Percentiles rank a stretch among this genome's conserved stretches.
These are phyloP conservation scores for Cyclotella distinguenda DNA, from an alignment of 108 stramenopile genomes.

Conservation along the genomic window DNA sequence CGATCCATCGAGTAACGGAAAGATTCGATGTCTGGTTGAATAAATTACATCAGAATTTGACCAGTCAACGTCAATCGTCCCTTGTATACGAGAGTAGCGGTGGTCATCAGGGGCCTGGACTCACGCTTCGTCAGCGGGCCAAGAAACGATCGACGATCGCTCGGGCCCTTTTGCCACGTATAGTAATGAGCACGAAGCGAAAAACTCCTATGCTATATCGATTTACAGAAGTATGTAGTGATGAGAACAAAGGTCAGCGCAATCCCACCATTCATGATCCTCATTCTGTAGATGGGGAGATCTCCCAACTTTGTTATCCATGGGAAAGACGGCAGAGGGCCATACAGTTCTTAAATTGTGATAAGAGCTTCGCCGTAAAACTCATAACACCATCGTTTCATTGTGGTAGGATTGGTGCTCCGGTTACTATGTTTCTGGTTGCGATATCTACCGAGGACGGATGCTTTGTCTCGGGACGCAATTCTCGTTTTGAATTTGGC, in stretches of 20 bases:
- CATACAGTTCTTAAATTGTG: slow-evolving; percentile 77
- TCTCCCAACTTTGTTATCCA: slow-evolving; percentile 1
- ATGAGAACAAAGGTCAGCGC: slow-evolving; percentile 13
- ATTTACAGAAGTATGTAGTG: slow-evolving; percentile 25
- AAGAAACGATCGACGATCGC: slow-evolving; percentile 18
- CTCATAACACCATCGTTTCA: slow-evolving; percentile 74
- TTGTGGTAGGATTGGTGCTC: slow-evolving; percentile 61
- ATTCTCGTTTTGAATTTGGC: slow-evolving; percentile 71
- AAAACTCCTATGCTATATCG: slow-evolving; percentile 37
- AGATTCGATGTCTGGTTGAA: slow-evolving; percentile 33
- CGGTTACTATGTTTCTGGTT: slow-evolving; percentile 74
- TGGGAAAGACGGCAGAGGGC: slow-evolving; percentile 46
- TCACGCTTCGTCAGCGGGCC: slow-evolving; percentile 3
- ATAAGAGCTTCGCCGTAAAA: slow-evolving; percentile 59
- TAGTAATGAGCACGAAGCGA: slow-evolving; percentile 36
- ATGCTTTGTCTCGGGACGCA: slow-evolving; percentile 77
- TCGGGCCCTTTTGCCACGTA: slow-evolving; percentile 26
- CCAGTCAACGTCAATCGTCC: not conserved
- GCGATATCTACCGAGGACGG: slow-evolving; percentile 88
- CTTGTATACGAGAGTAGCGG: not conserved
- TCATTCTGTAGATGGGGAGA: slow-evolving; percentile 9
- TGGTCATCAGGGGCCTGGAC: not conserved
- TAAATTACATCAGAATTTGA: not conserved
- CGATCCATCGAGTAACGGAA: not conserved
- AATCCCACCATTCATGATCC: slow-evolving; percentile 6